A percentile compares a stretch with the other conserved stretches of the same genome.
Conservation (phyloP, 2,329 filamentous ascomycete species). For the Talaromyces verruculosus region DNA sequence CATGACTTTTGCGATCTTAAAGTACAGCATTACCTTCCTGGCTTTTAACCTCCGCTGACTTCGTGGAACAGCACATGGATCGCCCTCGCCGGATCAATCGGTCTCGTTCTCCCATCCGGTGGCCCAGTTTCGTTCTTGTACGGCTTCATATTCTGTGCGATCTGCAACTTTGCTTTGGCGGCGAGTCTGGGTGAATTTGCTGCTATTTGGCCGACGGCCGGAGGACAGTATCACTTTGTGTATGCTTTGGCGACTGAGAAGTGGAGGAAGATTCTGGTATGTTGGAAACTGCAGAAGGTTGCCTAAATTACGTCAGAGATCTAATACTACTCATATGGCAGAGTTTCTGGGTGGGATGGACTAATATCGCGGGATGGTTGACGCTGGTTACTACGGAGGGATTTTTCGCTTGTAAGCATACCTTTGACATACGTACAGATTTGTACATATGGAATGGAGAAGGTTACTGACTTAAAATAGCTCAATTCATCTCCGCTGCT, state of each 20-base stretch:
- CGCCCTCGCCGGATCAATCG: conserved; percentile 5
- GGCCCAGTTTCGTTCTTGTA: background rate
- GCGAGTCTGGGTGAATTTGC: conserved; percentile 1
- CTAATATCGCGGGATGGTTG: background rate
- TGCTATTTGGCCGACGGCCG: background rate
- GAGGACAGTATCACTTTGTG: conserved; percentile 3
- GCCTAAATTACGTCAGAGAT: no score
- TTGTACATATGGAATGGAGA: background rate
- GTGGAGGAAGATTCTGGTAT: background rate
- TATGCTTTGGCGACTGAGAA: background rate
- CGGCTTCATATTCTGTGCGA: background rate
- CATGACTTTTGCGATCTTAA: background rate
- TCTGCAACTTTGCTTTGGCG: background rate
- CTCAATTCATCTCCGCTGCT: background rate
- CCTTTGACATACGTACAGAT: background rate
- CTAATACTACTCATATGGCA: background rate
- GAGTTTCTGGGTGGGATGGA: background rate
- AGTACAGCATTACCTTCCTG: background rate
- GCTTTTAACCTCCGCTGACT: background rate
- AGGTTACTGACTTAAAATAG: background rate
- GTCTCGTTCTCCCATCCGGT: conserved; percentile 7
- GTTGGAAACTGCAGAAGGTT: background rate
- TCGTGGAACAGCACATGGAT: background rate
- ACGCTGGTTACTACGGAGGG: background rate
- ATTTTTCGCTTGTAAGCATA: background rate